These are phyloP conservation scores for Metarhizium humberi DNA, from an alignment of 2,329 filamentous ascomycete species.

Conservation along the genomic window DNA sequence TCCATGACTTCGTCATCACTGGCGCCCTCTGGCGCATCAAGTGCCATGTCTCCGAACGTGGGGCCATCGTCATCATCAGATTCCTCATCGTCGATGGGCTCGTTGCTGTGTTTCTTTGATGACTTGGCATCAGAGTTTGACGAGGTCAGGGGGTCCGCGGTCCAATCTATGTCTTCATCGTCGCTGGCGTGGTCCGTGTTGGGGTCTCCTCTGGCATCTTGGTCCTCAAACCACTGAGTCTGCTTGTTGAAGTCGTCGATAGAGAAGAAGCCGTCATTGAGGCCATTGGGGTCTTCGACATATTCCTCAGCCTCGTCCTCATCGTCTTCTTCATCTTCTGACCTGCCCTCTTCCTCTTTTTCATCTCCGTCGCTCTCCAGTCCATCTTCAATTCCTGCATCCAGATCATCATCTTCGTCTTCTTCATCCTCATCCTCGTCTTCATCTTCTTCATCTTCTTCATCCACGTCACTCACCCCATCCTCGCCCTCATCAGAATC, in stretches of 20 bases:
- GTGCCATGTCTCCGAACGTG: conserved; percentile 71
- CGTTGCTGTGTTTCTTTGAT: conserved; percentile 22
- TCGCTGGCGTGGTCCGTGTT: conserved; percentile 68
- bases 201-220: conserved; percentile 68
- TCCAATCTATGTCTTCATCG: conserved; percentile 84
- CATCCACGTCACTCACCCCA: conserved; percentile 16
- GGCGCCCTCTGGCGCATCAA: conserved; percentile 63
- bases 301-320: conserved; percentile 32
- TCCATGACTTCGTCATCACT: conserved; percentile 53
- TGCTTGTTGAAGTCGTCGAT: conserved; percentile 97
- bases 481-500: conserved; percentile 17
- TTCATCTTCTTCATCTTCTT: conserved; percentile 8
- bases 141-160: conserved; percentile 57
- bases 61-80: conserved; percentile 69
- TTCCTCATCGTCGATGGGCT: conserved; percentile 38
- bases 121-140: conserved; percentile 17
- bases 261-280: conserved; percentile 97
- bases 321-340: conserved; percentile 23
- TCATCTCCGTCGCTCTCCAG: conserved; percentile 21
- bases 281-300: conserved; percentile 59
- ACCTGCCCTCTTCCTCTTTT: conserved; percentile 24
- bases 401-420: conserved; percentile 28
- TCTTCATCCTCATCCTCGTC: conserved; percentile 21
- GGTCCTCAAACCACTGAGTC: conserved; percentile 79
- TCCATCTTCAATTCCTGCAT: conserved; percentile 10